Evolutionary conservation across 2,329 filamentous ascomycete genomes (phyloP).

Genomic region (Rhynchosporium graminicola): DNA sequence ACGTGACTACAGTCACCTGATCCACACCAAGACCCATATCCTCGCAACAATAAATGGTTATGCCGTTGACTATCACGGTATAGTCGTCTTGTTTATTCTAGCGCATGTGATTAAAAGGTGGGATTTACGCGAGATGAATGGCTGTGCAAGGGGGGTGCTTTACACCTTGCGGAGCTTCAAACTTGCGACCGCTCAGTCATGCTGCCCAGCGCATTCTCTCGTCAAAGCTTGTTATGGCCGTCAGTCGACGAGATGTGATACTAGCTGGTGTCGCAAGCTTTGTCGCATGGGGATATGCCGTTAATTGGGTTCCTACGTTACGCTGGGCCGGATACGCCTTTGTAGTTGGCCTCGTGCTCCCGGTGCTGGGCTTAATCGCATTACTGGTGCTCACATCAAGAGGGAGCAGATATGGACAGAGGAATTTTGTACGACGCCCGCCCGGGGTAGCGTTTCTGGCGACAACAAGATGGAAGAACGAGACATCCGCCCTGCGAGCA

Average conservation of each 20-base stretch:
- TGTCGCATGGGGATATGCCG: slow-evolving; percentile 83
- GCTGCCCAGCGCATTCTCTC: slow-evolving; percentile 35
- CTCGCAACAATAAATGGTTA: neutral
- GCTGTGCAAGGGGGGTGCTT: slow-evolving; percentile 5
- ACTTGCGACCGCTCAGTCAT: slow-evolving; percentile 34
- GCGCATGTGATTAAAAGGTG: slow-evolving; percentile 15
- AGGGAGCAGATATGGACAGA: slow-evolving; percentile 46
- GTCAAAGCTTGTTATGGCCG: slow-evolving; percentile 56
- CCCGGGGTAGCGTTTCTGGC: slow-evolving; percentile 60
- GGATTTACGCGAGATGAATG: slow-evolving; percentile 28
- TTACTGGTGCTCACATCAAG: slow-evolving; percentile 64
- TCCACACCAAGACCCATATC: no score
- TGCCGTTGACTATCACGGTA: neutral
- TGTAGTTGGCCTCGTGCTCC: slow-evolving; percentile 63
- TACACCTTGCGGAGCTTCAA: slow-evolving; percentile 16
- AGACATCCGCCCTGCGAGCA: slow-evolving; percentile 65
- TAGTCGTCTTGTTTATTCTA: neutral
- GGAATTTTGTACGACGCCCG: slow-evolving; percentile 45
- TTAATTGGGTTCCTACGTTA: slow-evolving; percentile 79
- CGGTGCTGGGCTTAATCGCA: slow-evolving; percentile 55
- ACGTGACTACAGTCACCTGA: no score
- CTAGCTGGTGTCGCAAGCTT: slow-evolving; percentile 70
- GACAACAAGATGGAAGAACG: slow-evolving; percentile 65
- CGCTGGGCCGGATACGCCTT: slow-evolving; percentile 88
- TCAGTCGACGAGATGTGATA: slow-evolving; percentile 72